phyloP scores from a whole-genome alignment of 2,329 filamentous ascomycete species.

The Diaporthe citri region DNA sequence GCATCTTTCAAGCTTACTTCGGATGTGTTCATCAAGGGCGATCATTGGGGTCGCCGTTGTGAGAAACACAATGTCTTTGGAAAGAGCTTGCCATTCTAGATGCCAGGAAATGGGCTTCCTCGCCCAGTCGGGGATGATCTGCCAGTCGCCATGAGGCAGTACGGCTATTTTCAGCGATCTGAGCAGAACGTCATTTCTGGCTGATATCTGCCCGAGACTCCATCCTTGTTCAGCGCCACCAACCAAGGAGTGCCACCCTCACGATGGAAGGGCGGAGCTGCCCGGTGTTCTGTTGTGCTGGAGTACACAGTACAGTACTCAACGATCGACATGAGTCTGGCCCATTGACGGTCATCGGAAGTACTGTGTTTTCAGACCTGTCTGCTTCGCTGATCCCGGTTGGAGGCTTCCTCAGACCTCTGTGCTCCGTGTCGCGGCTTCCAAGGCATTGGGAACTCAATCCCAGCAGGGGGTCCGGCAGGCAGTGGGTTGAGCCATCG shows the following conservation, averaged over 20 bases:
- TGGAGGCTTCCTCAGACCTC: not conserved
- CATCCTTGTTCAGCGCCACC: not conserved
- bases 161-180: slow-evolving; percentile 5
- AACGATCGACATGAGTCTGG: not conserved
- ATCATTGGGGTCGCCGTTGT: slow-evolving; percentile 25
- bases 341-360: not conserved
- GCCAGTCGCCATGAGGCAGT: not conserved
- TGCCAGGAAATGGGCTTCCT: not conserved
- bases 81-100: slow-evolving; percentile 22
- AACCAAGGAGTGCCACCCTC: not conserved
- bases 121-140: slow-evolving; percentile 16
- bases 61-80: not conserved
- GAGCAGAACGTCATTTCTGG: slow-evolving; percentile 16
- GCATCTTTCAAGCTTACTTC: slow-evolving; percentile 35
- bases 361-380: not conserved
- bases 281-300: not conserved
- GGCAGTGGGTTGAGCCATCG: not conserved
- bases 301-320: not conserved
- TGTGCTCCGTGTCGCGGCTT: not conserved
- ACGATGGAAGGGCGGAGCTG: not conserved
- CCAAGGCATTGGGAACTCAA: not conserved
- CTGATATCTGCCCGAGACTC: not conserved
- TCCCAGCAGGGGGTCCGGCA: not conserved
- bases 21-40: slow-evolving; percentile 24
- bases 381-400: slow-evolving; percentile 14